Percentiles rank a stretch among this genome's conserved stretches.
Conservation (phyloP, 176 grass and related monocot genomes). For the Cenchrus fungigraminus region DNA sequence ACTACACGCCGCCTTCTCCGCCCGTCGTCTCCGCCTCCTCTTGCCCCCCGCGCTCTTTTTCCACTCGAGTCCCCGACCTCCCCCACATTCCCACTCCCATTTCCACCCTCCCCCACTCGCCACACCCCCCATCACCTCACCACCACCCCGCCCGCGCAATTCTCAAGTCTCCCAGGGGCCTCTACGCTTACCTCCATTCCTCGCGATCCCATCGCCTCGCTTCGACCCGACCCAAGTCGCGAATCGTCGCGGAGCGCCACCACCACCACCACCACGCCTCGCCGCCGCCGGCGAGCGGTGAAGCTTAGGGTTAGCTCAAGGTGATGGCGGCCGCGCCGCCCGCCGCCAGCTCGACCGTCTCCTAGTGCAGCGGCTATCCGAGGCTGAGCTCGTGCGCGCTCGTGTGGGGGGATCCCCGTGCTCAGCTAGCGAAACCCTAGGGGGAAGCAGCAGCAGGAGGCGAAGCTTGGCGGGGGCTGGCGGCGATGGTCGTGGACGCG, state of each 20-base stretch:
- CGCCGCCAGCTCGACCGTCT: neutral
- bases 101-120: neutral
- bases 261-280: constrained; percentile 20
- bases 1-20: neutral
- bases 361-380: neutral
- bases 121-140: neutral
- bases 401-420: constrained; percentile 17
- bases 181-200: constrained; percentile 28
- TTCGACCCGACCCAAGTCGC: constrained; percentile 1
- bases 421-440: constrained; percentile 52
- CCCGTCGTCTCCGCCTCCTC: neutral
- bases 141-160: constrained; percentile 7
- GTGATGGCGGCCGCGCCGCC: constrained; percentile 16
- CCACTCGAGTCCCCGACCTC: constrained; percentile 6
- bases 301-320: constrained; percentile 19
- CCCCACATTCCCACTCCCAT: neutral
- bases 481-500: constrained; percentile 56
- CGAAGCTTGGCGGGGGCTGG: neutral
- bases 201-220: constrained; percentile 53
- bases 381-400: neutral
- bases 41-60: neutral
- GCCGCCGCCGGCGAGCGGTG: constrained; percentile 27
- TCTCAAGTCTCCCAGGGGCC: constrained; percentile 52
- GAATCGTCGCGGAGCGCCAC: constrained; percentile 39
- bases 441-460: neutral